A percentile compares a stretch with the other conserved stretches of the same genome.
phyloP scores from a whole-genome alignment of 345 rosid genomes.

The Hypericum perforatum region DNA sequence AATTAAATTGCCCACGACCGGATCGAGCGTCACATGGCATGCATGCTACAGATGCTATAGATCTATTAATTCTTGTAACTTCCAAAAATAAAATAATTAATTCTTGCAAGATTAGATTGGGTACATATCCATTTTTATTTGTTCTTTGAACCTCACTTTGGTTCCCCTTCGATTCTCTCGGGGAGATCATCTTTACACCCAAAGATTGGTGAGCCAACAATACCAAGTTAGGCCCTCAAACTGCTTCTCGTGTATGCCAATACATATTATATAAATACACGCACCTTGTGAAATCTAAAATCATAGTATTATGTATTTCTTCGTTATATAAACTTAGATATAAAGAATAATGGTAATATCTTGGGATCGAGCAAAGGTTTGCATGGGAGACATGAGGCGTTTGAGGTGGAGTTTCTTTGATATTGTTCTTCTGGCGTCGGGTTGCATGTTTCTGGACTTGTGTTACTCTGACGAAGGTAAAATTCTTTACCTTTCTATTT shows the following conservation, averaged over 20 bases:
- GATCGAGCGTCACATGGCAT: too few relatives aligned
- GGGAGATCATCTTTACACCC: constrained; percentile 24
- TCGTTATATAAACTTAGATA: background rate
- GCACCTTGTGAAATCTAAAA: too few relatives aligned
- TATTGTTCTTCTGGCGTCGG: constrained; percentile 12
- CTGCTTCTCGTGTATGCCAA: too few relatives aligned
- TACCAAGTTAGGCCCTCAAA: background rate
- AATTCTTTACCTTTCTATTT: too few relatives aligned
- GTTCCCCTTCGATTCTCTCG: background rate
- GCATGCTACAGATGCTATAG: too few relatives aligned
- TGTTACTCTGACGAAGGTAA: constrained; percentile 39
- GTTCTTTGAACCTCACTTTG: constrained; percentile 13
- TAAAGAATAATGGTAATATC: background rate
- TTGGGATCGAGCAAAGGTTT: background rate
- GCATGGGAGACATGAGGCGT: constrained; percentile 8
- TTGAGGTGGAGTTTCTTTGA: constrained; percentile 10
- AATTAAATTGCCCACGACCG: too few relatives aligned
- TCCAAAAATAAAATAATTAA: too few relatives aligned
- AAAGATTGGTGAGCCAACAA: constrained; percentile 14
- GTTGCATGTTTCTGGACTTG: constrained; percentile 23
- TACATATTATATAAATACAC: too few relatives aligned
- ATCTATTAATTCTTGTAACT: too few relatives aligned
- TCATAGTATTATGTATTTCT: too few relatives aligned
- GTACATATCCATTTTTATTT: background rate
- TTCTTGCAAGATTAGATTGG: background rate